Percentiles rank a stretch among this genome's conserved stretches.
These are phyloP conservation scores for Fusarium compactum DNA, from an alignment of 2,329 filamentous ascomycete genomes.

Conservation along the genomic window DNA sequence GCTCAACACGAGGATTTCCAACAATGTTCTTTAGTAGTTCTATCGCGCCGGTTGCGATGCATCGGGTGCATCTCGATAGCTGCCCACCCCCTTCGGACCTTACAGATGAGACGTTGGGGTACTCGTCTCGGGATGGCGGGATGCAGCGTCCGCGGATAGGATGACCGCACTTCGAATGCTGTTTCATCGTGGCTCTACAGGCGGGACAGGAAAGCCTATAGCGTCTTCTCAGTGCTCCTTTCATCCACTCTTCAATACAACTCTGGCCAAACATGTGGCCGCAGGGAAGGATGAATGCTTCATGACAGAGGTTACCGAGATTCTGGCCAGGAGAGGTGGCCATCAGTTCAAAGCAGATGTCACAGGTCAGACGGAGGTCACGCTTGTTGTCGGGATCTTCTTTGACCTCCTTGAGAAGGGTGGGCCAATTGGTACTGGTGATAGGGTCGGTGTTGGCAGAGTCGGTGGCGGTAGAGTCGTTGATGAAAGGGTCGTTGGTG, in stretches of 20 bases:
- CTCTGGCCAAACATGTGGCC: neutral
- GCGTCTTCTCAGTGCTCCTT: neutral
- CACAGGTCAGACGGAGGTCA: neutral
- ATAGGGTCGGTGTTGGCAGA: neutral
- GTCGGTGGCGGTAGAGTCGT: neutral
- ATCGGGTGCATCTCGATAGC: neutral
- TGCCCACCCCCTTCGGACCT: neutral
- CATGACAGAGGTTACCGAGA: neutral
- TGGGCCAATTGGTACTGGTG: neutral
- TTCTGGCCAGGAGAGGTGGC: neutral
- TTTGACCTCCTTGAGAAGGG: neutral
- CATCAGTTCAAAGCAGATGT: neutral
- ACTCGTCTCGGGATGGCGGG: neutral
- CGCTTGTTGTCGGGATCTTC: neutral
- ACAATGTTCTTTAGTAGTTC: neutral
- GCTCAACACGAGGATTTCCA: neutral
- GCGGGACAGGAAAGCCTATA: neutral
- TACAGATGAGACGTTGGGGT: neutral
- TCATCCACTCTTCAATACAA: neutral
- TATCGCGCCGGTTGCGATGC: neutral
- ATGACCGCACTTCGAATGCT: neutral
- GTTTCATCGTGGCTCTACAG: neutral
- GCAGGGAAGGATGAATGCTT: neutral
- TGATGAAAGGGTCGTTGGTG: neutral
- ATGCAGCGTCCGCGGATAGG: neutral